Conservation (phyloP, 176 grass and related monocot genomes). For the Avena eriantha region DNA sequence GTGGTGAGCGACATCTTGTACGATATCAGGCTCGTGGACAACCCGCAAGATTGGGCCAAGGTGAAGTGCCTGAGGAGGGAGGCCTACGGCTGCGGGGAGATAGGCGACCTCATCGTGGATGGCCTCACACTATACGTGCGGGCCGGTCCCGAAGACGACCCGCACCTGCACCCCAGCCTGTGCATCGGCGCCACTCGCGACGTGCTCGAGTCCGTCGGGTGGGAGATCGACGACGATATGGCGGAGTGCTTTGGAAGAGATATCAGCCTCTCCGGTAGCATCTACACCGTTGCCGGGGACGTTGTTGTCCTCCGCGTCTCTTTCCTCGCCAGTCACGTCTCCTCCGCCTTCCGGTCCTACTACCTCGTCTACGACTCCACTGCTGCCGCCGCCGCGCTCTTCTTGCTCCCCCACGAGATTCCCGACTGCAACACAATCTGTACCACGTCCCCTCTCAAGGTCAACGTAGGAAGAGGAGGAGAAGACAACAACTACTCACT, state of each 20-base stretch:
- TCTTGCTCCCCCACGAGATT: neutral
- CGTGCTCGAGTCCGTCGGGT: neutral
- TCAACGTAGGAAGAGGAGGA: too few species aligned
- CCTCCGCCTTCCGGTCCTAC: neutral
- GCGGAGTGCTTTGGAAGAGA: neutral
- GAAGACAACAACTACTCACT: neutral
- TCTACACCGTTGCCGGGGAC: neutral
- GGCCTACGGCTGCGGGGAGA: neutral
- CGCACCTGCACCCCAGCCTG: neutral
- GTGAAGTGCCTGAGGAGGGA: neutral
- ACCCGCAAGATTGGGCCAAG: too few species aligned
- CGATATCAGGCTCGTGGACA: too few species aligned
- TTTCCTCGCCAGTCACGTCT: neutral
- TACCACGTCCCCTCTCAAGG: neutral
- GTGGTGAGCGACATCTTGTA: too few species aligned
- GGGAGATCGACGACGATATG: neutral
- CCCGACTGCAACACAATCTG: neutral
- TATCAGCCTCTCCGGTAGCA: neutral
- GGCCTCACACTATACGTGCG: neutral
- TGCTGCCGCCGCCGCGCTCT: neutral
- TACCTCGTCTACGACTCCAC: neutral
- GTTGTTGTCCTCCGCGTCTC: neutral
- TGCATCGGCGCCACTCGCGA: neutral
- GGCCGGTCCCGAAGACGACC: neutral
- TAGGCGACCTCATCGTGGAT: neutral